These are phyloP conservation scores for Nadsonia fulvescens DNA, from an alignment of 805 yeast species.

Conservation along the genomic window DNA sequence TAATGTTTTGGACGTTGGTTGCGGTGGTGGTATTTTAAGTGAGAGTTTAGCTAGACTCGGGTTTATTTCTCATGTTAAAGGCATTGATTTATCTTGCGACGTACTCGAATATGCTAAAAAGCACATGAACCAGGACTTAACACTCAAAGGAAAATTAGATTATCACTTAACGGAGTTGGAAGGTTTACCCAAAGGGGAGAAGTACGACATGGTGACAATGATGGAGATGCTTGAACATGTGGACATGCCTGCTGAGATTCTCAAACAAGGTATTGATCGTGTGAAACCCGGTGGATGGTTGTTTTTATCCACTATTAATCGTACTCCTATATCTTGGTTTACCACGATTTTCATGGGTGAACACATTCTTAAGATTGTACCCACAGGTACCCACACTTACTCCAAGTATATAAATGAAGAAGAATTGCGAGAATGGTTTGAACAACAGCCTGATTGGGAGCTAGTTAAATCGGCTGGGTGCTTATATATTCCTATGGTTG, in stretches of 20 bases:
- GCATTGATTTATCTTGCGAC: constrained; percentile 72
- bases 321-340: constrained; percentile 74
- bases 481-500: constrained; percentile 61
- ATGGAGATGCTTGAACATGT: constrained; percentile 95
- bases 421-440: constrained; percentile 56
- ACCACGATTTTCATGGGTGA: constrained; percentile 90
- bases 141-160: constrained; percentile 31
- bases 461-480: constrained; percentile 62
- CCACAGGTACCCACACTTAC: constrained; percentile 80
- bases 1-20: constrained; percentile 72
- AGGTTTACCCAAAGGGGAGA: constrained; percentile 25
- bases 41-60: constrained; percentile 69
- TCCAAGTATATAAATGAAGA: constrained; percentile 64
- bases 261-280: constrained; percentile 47
- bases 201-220: constrained; percentile 67
- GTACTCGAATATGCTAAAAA: constrained; percentile 62
- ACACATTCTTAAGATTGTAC: constrained; percentile 61
- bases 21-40: constrained; percentile 93
- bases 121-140: constrained; percentile 55
- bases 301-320: constrained; percentile 79
- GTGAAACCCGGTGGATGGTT: constrained; percentile 71
- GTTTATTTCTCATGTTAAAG: constrained; percentile 45
- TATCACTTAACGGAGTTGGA: constrained; percentile 53
- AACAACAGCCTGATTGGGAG: constrained; percentile 29
- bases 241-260: constrained; percentile 57